Evolutionary conservation across 2,329 filamentous ascomycete species (phyloP).

Genomic region (Neocatenulostroma microsporum): DNA sequence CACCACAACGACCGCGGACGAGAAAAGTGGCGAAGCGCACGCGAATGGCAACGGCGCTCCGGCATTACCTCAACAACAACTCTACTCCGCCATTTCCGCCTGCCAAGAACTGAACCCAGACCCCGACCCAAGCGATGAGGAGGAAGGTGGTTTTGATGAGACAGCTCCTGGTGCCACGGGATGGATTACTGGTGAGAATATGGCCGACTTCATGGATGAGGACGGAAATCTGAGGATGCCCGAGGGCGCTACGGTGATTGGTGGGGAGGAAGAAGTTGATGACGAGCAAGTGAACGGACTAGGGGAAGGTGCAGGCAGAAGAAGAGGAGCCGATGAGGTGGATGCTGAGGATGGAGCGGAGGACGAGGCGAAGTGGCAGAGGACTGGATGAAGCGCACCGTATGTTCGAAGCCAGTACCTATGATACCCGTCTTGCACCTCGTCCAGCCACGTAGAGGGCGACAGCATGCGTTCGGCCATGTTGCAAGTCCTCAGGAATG

Average conservation of each 20-base stretch:
- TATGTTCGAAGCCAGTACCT: too few species aligned
- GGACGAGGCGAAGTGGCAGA: conserved; percentile 47
- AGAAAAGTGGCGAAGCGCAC: background rate
- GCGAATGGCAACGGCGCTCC: conserved; percentile 11
- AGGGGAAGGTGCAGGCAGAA: conserved; percentile 25
- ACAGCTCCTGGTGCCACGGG: conserved; percentile 66
- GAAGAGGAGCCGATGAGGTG: conserved; percentile 39
- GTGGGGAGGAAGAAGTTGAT: conserved; percentile 42
- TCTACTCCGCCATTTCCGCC: conserved; percentile 63
- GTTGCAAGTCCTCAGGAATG: too few species aligned
- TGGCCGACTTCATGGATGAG: conserved; percentile 72
- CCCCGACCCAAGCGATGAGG: conserved; percentile 45
- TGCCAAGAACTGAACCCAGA: conserved; percentile 74
- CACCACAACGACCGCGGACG: background rate
- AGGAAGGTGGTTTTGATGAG: conserved; percentile 33
- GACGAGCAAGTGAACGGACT: conserved; percentile 23
- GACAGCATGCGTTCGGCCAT: too few species aligned
- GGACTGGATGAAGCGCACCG: conserved; percentile 42
- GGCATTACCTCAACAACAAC: conserved; percentile 29
- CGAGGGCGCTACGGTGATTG: conserved; percentile 55
- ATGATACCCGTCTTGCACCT: too few species aligned
- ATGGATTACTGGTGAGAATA: conserved; percentile 89
- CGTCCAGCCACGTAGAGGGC: too few species aligned
- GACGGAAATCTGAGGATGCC: conserved; percentile 73
- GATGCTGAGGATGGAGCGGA: conserved; percentile 27